Evolutionary conservation across 495 filamentous ascomycete species (phyloP).

Genomic region (Chaetomium fimeti): DNA sequence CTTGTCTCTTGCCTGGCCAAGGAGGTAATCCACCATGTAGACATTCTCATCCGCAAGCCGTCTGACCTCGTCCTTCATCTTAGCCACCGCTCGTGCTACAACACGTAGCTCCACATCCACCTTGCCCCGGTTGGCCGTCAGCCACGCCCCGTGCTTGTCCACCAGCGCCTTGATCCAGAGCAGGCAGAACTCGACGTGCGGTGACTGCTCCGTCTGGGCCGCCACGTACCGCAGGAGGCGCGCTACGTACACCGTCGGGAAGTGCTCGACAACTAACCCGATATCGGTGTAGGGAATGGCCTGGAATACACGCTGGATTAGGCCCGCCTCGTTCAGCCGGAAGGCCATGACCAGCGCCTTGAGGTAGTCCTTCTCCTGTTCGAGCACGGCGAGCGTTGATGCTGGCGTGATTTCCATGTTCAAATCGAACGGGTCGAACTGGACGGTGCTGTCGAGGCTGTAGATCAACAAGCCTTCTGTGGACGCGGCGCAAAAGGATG

Average conservation of each 20-base stretch:
- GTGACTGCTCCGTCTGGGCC: slow-evolving; percentile 79
- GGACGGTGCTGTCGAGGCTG: slow-evolving; percentile 72
- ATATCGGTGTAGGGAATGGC: slow-evolving; percentile 74
- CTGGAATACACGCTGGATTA: slow-evolving; percentile 83
- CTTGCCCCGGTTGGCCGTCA: slow-evolving; percentile 72
- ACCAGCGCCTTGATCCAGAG: slow-evolving; percentile 88
- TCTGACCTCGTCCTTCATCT: slow-evolving; percentile 72
- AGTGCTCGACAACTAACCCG: slow-evolving; percentile 67
- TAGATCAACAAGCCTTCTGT: slow-evolving; percentile 95
- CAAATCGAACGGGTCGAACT: slow-evolving; percentile 94
- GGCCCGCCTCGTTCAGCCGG: slow-evolving; percentile 75
- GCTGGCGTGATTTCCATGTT: slow-evolving; percentile 88
- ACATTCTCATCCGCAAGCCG: slow-evolving; percentile 80
- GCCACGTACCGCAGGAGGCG: slow-evolving; percentile 82
- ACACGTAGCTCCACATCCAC: slow-evolving; percentile 79
- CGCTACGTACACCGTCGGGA: slow-evolving; percentile 84
- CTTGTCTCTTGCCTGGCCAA: slow-evolving; percentile 40
- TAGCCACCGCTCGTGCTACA: slow-evolving; percentile 70
- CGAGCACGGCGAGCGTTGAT: slow-evolving; percentile 71
- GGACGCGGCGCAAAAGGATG: slow-evolving; percentile 88
- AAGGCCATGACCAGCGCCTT: slow-evolving; percentile 97
- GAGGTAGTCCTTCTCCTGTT: slow-evolving; percentile 73
- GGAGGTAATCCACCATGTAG: slow-evolving; percentile 80
- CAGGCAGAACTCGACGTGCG: slow-evolving; percentile 90
- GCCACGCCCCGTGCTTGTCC: slow-evolving; percentile 73